Conservation (phyloP, 2,329 filamentous ascomycete genomes). For the Penicillium decumbens region DNA sequence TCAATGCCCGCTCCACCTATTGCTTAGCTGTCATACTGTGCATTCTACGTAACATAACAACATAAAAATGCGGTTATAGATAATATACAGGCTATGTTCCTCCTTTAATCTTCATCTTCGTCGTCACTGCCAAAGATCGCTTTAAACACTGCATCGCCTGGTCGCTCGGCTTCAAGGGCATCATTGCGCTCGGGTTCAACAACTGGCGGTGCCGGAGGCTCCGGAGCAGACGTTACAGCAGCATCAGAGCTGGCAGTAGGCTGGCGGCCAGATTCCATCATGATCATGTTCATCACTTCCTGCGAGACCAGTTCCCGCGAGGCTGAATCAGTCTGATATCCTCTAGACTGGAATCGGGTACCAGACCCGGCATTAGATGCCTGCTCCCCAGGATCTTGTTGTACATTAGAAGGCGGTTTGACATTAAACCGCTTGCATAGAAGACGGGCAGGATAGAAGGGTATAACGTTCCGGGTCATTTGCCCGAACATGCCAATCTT, state of each 20-base stretch:
- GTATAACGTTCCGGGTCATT: conserved; percentile 67
- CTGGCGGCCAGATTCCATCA: conserved; percentile 39
- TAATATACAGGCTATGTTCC: neutral
- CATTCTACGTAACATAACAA: neutral
- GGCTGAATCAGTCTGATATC: conserved; percentile 30
- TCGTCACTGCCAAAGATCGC: conserved; percentile 92
- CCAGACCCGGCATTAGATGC: conserved; percentile 31
- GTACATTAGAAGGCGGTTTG: conserved; percentile 66
- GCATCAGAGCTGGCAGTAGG: conserved; percentile 26
- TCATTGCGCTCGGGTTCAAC: conserved; percentile 74
- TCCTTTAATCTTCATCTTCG: conserved; percentile 31
- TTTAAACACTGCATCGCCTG: conserved; percentile 76
- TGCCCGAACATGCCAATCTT: conserved; percentile 87
- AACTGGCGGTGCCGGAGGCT: conserved; percentile 10
- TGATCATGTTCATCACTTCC: conserved; percentile 53
- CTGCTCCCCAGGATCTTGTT: conserved; percentile 48
- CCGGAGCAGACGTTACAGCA: conserved; percentile 5
- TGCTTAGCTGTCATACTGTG: neutral
- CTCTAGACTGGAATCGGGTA: conserved; percentile 31
- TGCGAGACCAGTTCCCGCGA: conserved; percentile 50
- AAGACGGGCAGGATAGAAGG: conserved; percentile 75
- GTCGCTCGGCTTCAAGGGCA: conserved; percentile 66
- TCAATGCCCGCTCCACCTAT: neutral
- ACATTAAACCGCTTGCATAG: conserved; percentile 95
- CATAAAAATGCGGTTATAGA: neutral